phyloP scores from a whole-genome alignment of 2,329 filamentous ascomycete genomes.

The Ascochyta viciae-villosae region DNA sequence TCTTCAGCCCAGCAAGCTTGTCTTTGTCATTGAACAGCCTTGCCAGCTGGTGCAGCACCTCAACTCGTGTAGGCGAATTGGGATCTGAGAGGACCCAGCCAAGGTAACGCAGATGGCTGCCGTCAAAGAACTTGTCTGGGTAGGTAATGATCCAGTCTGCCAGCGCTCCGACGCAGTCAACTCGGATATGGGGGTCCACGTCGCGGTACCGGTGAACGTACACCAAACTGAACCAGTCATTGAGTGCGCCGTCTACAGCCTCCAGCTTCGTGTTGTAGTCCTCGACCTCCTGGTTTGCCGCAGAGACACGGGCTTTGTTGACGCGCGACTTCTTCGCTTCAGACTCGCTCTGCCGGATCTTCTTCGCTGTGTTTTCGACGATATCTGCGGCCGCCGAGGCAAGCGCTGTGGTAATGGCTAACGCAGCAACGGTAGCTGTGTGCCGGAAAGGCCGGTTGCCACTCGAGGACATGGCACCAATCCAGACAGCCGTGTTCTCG shows the following conservation, averaged over 20 bases:
- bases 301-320: conserved; percentile 79
- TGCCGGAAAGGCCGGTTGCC: conserved; percentile 89
- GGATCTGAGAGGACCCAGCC: conserved; percentile 95
- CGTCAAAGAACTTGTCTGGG: conserved; percentile 88
- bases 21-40: conserved; percentile 81
- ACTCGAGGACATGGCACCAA: conserved; percentile 89
- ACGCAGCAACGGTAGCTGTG: conserved; percentile 84
- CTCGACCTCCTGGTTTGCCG: conserved; percentile 74
- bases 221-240: conserved; percentile 88
- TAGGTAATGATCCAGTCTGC: conserved; percentile 88
- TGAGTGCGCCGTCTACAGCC: conserved; percentile 73
- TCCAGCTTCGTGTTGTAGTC: conserved; percentile 75
- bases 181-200: conserved; percentile 85
- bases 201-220: conserved; percentile 97
- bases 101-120: conserved; percentile 87
- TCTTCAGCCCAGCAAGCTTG: conserved; percentile 77
- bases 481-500: conserved; percentile 89
- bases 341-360: conserved; percentile 78
- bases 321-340: conserved; percentile 75
- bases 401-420: conserved; percentile 80
- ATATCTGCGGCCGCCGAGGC: conserved; percentile 76
- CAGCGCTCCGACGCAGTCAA: conserved; percentile 85
- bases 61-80: conserved; percentile 75
- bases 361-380: conserved; percentile 74
- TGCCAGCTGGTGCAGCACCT: conserved; percentile 83